phyloP scores from a whole-genome alignment of 2,329 filamentous ascomycete species.

The Phaeomoniella chlamydospora region DNA sequence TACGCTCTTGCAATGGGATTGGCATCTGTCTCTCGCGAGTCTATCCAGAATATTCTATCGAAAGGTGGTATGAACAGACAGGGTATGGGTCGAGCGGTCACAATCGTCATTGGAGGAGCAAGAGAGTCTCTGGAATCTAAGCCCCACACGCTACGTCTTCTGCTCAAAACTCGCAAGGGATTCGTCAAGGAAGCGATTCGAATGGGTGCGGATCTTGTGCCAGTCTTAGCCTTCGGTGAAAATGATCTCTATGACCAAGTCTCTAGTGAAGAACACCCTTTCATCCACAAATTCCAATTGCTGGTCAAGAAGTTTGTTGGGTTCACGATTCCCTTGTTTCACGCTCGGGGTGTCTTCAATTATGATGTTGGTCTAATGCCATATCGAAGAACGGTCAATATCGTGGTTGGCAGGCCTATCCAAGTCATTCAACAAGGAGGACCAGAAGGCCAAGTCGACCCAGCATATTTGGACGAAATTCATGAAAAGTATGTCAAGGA shows the following conservation, averaged over 20 bases:
- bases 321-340: conserved; percentile 82
- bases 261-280: conserved; percentile 58
- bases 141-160: conserved; percentile 60
- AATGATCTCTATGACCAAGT: conserved; percentile 94
- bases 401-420: conserved; percentile 78
- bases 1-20: conserved; percentile 84
- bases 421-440: conserved; percentile 44
- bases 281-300: conserved; percentile 69
- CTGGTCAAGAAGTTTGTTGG: conserved; percentile 73
- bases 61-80: conserved; percentile 63
- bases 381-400: conserved; percentile 72
- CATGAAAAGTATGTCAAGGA: conserved; percentile 65
- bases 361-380: conserved; percentile 96
- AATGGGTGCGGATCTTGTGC: conserved; percentile 85
- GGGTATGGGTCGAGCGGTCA: conserved; percentile 89
- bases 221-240: conserved; percentile 84
- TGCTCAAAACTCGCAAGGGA: conserved; percentile 73
- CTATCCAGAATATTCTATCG: conserved; percentile 74
- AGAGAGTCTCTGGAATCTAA: conserved; percentile 81
- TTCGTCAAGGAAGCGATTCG: conserved; percentile 89
- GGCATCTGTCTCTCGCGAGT: conserved; percentile 78
- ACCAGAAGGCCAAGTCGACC: conserved; percentile 49
- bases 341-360: conserved; percentile 87
- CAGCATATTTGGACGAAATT: conserved; percentile 64
- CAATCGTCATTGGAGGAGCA: conserved; percentile 87